A percentile compares a stretch with the other conserved stretches of the same genome.
phyloP scores from a whole-genome alignment of 164 flowering plant genomes.

The Vitis amurensis region DNA sequence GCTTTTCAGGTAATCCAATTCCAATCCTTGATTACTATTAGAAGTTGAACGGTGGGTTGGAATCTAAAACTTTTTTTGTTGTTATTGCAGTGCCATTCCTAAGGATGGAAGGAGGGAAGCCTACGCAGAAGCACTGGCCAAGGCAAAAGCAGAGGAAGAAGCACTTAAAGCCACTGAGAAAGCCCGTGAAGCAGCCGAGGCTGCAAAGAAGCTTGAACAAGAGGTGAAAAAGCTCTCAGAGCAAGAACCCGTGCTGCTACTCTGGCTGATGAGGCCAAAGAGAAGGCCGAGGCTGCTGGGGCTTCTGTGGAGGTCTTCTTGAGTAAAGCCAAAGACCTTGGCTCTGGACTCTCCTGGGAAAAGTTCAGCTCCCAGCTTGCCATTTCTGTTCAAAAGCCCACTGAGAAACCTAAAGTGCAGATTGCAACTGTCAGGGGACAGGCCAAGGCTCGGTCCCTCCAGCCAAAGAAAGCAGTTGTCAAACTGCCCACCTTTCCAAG shows the following conservation, averaged over 20 bases:
- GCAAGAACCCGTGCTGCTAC: slow-evolving; percentile 50
- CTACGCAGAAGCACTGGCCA: slow-evolving; percentile 65
- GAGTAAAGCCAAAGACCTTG: slow-evolving; percentile 54
- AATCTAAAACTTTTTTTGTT: no score
- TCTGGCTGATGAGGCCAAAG: slow-evolving; percentile 61
- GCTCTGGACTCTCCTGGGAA: slow-evolving; percentile 67
- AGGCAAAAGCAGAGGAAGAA: slow-evolving; percentile 82
- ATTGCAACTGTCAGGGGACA: slow-evolving; percentile 87
- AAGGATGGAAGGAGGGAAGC: slow-evolving; percentile 89
- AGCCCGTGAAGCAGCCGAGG: slow-evolving; percentile 67
- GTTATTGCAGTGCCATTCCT: slow-evolving; percentile 57
- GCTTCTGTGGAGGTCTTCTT: slow-evolving; percentile 56
- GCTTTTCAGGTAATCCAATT: slow-evolving; percentile 67
- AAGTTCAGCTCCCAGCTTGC: slow-evolving; percentile 64
- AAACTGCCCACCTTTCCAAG: slow-evolving; percentile 27
- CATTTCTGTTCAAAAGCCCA: slow-evolving; percentile 38
- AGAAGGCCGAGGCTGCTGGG: slow-evolving; percentile 67
- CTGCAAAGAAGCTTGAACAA: slow-evolving; percentile 53
- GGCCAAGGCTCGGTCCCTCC: slow-evolving; percentile 70
- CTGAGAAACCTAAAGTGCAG: slow-evolving; percentile 56
- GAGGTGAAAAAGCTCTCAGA: slow-evolving; percentile 57
- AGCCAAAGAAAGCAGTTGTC: slow-evolving; percentile 60
- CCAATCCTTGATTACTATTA: no score
- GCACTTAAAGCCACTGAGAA: slow-evolving; percentile 53
- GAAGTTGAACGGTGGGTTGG: no score